Base-by-base conservation (phyloP, 768 basidiomycete genomes). In the Leucosporidium yakuticum region DNA sequence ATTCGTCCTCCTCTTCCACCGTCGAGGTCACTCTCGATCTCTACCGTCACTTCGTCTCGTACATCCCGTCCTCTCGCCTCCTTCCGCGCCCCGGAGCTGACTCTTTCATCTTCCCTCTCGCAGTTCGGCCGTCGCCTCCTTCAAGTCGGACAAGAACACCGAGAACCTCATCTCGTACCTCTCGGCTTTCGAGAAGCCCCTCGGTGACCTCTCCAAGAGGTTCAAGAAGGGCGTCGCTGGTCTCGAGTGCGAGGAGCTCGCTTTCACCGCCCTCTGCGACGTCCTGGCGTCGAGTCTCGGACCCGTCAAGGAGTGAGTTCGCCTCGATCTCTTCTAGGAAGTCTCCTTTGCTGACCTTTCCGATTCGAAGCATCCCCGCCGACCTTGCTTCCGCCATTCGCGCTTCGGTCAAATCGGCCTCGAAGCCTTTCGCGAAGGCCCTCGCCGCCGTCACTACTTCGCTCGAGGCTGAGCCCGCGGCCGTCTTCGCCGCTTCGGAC, bases 201-300 rank as follows among this genome's bases (percentile, higher is more conserved):
- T 67, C 21, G 20, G 39, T 4, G 44, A 61, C 47, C 63, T 70
- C 23, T 21, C 59, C 14, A 67, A 67, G 53, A 47, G 65, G 14
- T n/a, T 9, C 20, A 70, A 70, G 65, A 64, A 62, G 54, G 62
- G 51, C 17, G 21, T 15, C 31, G 25, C 2, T 6, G 25, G 21
- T 21, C 3, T 68, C 8, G 49, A 55, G n/a, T 47, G 60, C 25
- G 63, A 64, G 29, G 70, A 68, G 55, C 62, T 63, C 44, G 66
- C 70, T 1, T 68, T 60, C 57, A 51, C 60, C 21, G 25, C 58
- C 15, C 47, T 71, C 1, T 50, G 64, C 51, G 70, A 68, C 27
- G n/a, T 60, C 0, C 50, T 71, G 9, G 60, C 63, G 7, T 27
- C 21, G 0, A 44, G 32, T 0, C 27, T 71, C 2, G 56, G 56